Percentiles rank a stretch among this genome's conserved stretches.
Evolutionary conservation across 2,329 filamentous ascomycete species (phyloP).

Genomic region (Colletotrichum liriopes): DNA sequence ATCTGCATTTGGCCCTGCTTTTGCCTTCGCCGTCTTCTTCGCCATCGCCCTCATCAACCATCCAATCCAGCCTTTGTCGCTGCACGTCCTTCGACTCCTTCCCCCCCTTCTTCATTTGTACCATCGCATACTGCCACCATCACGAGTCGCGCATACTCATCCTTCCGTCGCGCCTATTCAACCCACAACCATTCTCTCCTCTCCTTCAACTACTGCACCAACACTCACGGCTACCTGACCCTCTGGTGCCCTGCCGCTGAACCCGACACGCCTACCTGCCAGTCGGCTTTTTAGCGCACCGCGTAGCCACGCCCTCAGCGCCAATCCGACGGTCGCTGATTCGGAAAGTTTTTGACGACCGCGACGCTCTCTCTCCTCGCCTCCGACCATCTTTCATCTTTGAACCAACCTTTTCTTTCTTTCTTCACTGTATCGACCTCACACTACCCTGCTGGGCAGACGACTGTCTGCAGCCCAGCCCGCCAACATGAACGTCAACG

Average conservation of each 20-base stretch:
- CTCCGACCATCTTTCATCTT: constrained; percentile 41
- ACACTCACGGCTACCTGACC: constrained; percentile 5
- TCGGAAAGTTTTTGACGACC: constrained; percentile 48
- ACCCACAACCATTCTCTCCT: constrained; percentile 12
- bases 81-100: constrained; percentile 15
- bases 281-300: constrained; percentile 41
- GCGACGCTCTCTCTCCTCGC: constrained; percentile 37
- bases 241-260: constrained; percentile 22
- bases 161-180: constrained; percentile 8
- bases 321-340: constrained; percentile 49
- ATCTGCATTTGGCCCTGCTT: constrained; percentile 28
- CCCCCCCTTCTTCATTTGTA: constrained; percentile 16
- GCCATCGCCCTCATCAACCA: constrained; percentile 20
- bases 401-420: constrained; percentile 16
- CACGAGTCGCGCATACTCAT: constrained; percentile 7
- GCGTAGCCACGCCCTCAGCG: constrained; percentile 37
- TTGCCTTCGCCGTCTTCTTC: constrained; percentile 21
- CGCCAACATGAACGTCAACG: constrained; percentile 71
- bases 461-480: constrained; percentile 55
- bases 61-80: constrained; percentile 14
- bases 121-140: constrained; percentile 1
- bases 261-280: constrained; percentile 23
- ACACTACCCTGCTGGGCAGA: constrained; percentile 51
- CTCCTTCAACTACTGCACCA: constrained; percentile 34
- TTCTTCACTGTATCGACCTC: constrained; percentile 45